Evolutionary conservation across 352 stramenopile genomes (phyloP).

Genomic region (Phytophthora crassamura): DNA sequence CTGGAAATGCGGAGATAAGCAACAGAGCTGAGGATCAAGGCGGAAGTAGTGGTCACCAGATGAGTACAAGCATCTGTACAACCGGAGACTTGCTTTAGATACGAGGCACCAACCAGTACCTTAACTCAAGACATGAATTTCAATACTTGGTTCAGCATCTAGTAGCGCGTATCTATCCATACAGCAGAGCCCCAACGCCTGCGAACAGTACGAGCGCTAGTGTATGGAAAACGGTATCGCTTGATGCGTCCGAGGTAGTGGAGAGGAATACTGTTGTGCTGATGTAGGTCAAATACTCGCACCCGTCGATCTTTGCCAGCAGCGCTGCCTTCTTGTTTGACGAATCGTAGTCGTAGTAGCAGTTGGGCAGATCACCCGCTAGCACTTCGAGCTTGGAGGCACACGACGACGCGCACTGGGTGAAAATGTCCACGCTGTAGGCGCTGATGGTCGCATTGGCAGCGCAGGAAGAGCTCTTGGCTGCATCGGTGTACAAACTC

Average conservation of each 20-base stretch:
- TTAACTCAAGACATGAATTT: too few species aligned
- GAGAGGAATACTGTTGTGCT: constrained; percentile 22
- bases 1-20: neutral
- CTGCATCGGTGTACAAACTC: constrained; percentile 20
- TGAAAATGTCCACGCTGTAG: constrained; percentile 38
- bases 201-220: neutral
- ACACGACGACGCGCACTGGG: constrained; percentile 36
- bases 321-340: constrained; percentile 39
- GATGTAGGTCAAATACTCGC: constrained; percentile 11
- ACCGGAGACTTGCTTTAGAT: neutral
- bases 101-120: neutral
- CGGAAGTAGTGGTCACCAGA: constrained; percentile 7
- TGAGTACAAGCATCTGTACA: neutral
- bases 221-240: neutral
- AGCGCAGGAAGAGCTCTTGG: constrained; percentile 27
- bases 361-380: constrained; percentile 34
- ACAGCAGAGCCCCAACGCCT: constrained; percentile 3
- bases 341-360: constrained; percentile 37
- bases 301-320: constrained; percentile 12
- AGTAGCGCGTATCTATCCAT: neutral
- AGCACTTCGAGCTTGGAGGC: constrained; percentile 24
- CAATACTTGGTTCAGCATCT: too few species aligned
- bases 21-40: neutral
- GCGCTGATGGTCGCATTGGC: constrained; percentile 21
- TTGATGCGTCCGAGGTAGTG: neutral